Conservation (phyloP, 2,329 filamentous ascomycete species). For the Clonostachys byssicola region DNA sequence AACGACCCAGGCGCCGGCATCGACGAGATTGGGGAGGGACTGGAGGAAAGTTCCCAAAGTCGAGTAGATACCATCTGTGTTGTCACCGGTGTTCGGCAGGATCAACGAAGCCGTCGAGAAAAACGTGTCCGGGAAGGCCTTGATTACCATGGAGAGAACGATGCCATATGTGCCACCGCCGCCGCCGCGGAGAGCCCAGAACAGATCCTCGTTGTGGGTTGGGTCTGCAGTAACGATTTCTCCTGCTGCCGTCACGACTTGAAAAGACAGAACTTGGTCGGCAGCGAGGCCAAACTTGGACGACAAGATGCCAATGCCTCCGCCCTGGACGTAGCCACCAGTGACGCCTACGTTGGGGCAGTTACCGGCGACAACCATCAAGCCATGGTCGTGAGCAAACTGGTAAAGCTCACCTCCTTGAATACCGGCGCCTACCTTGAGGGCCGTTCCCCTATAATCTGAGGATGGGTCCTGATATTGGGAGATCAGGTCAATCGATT, state of each 20-base stretch:
- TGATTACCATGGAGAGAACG: constrained; percentile 49
- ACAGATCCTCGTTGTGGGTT: constrained; percentile 46
- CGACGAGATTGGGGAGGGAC: constrained; percentile 27
- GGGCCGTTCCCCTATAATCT: constrained; percentile 37
- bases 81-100: constrained; percentile 25
- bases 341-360: constrained; percentile 28
- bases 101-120: constrained; percentile 38
- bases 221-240: constrained; percentile 39
- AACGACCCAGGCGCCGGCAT: constrained; percentile 42
- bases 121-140: constrained; percentile 36
- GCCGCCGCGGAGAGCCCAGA: constrained; percentile 60
- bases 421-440: constrained; percentile 53
- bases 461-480: constrained; percentile 9
- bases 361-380: constrained; percentile 49
- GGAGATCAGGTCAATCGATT: constrained; percentile 35
- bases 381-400: constrained; percentile 58
- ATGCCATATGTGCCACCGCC: constrained; percentile 49
- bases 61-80: constrained; percentile 3
- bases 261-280: constrained; percentile 44
- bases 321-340: constrained; percentile 24
- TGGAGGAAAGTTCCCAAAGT: background rate
- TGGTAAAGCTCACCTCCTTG: constrained; percentile 48
- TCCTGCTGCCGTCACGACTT: constrained; percentile 48
- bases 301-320: constrained; percentile 43
- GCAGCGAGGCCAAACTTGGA: constrained; percentile 33